These are phyloP conservation scores for Penicillium verhagenii DNA, from an alignment of 495 filamentous ascomycete species.

Conservation along the genomic window DNA sequence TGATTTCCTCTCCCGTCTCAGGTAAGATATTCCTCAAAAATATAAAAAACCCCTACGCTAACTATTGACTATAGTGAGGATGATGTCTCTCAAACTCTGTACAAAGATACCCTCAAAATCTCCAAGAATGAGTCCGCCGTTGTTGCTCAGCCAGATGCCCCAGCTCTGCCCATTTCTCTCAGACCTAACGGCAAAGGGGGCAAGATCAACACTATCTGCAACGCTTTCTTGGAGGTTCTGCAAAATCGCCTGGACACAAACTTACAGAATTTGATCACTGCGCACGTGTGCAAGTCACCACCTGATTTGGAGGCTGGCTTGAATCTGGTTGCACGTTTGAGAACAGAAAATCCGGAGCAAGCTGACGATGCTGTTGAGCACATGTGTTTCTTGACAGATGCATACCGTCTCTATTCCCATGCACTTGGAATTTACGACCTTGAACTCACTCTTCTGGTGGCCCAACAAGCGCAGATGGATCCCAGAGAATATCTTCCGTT, in stretches of 20 bases:
- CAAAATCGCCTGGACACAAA: slow-evolving; percentile 62
- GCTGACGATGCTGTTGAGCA: slow-evolving; percentile 88
- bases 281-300: slow-evolving; percentile 88
- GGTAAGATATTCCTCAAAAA: slow-evolving; percentile 51
- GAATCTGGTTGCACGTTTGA: slow-evolving; percentile 69
- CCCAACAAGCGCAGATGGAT: slow-evolving; percentile 94
- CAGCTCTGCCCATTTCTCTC: slow-evolving; percentile 3
- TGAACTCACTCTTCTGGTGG: slow-evolving; percentile 83
- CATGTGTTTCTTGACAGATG: slow-evolving; percentile 93
- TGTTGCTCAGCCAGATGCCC: slow-evolving; percentile 23
- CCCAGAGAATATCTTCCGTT: slow-evolving; percentile 95
- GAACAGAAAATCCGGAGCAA: slow-evolving; percentile 62
- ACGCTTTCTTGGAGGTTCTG: slow-evolving; percentile 74
- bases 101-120: slow-evolving; percentile 70
- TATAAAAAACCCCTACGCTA: not conserved
- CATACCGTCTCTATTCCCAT: slow-evolving; percentile 88
- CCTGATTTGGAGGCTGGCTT: slow-evolving; percentile 87
- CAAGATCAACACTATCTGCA: slow-evolving; percentile 86
- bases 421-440: slow-evolving; percentile 89
- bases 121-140: slow-evolving; percentile 32
- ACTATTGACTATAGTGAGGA: slow-evolving; percentile 65
- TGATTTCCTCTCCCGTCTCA: slow-evolving; percentile 84
- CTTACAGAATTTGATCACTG: slow-evolving; percentile 90
- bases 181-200: slow-evolving; percentile 33
- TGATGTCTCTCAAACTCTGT: slow-evolving; percentile 92